Conservation (phyloP, 306 rosid genomes). For the Oxytropis ochrocephala region DNA sequence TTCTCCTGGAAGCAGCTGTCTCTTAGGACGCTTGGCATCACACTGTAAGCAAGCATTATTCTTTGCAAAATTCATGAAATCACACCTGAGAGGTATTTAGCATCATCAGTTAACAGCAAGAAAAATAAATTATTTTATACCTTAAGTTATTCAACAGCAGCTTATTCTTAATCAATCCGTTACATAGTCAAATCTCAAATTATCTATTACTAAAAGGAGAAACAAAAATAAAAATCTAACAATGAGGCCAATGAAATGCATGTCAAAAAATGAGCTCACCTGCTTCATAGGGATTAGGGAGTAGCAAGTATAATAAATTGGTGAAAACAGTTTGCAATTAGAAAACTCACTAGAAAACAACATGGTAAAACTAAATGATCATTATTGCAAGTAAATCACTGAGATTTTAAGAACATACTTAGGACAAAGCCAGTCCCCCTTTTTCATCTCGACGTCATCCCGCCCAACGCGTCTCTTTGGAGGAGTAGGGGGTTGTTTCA, state of each 20-base stretch:
- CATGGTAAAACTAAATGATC: not conserved
- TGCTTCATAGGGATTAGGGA: not conserved
- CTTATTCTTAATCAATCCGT: not conserved
- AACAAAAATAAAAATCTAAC: not conserved
- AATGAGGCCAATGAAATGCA: not conserved
- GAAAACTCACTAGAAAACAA: constrained; percentile 17
- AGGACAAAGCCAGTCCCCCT: constrained; percentile 97
- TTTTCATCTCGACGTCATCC: constrained; percentile 96
- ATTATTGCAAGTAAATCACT: constrained; percentile 15
- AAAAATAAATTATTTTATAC: constrained; percentile 5
- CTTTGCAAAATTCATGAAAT: constrained; percentile 97
- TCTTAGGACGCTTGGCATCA: constrained; percentile 97
- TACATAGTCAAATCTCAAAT: not conserved
- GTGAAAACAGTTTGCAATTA: not conserved
- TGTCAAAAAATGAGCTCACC: not conserved
- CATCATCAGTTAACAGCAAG: constrained; percentile 19
- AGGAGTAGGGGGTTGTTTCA: constrained; percentile 93
- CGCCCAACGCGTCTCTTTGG: constrained; percentile 85
- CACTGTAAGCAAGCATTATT: constrained; percentile 84
- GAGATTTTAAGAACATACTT: constrained; percentile 52
- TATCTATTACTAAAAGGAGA: not conserved
- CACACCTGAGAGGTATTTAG: constrained; percentile 65
- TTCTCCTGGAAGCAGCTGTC: constrained; percentile 96
- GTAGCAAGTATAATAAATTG: not conserved
- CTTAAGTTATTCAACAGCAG: not conserved